Base-by-base conservation (phyloP, 1,284 basidiomycete genomes). In the Leccinum griseonigrum region DNA sequence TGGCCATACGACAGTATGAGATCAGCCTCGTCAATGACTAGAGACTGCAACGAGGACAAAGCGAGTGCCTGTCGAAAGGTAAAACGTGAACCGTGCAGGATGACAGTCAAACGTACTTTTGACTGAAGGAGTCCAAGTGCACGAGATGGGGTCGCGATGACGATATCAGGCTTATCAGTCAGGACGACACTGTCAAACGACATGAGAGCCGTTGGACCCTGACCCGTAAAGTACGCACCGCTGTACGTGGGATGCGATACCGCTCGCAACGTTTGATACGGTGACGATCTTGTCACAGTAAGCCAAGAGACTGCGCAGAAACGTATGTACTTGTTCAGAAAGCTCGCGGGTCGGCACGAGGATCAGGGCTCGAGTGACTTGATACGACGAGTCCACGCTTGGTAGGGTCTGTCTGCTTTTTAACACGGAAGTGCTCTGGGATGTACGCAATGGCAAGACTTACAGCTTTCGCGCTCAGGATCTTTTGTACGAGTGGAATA, bases 11-110 rank as follows among this genome's bases (percentile, higher is more conserved):
- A 98, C 9, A 99, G 83, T 60, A 99, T 93, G 31, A 99, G 85
- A 74, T 99, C 97, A 11, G 97, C 97, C 78, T 99, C 97, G 75
- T 99, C 97, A 63, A 99, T 95, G 22, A 97, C 93, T 14, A 99
- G 85, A 16, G 92, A 92, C 60, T 95, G 91, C 28, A 99, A 79
- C 0, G 78, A 80, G 28, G 79, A 71, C 0, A 92, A 75, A 2
- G 80, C 81, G 3, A 95, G 76, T 2, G 83, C 76, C 87, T 92
- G 66, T n/a, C 31, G 43, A 36, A 7, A n/a, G 26, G 32, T 73
- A 32, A 64, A 63, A 46, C 2, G 1, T 28, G 14, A 57, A 28
- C 4, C 1, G 11, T 26, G 28, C 4, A 26, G 22, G 22, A 29
- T 14, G 16, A 13, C 34, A 11, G 29, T 50, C 4, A 6, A 40